Base-by-base conservation (phyloP, 2,329 filamentous ascomycete genomes). In the Pseudogymnoascus sp. region DNA sequence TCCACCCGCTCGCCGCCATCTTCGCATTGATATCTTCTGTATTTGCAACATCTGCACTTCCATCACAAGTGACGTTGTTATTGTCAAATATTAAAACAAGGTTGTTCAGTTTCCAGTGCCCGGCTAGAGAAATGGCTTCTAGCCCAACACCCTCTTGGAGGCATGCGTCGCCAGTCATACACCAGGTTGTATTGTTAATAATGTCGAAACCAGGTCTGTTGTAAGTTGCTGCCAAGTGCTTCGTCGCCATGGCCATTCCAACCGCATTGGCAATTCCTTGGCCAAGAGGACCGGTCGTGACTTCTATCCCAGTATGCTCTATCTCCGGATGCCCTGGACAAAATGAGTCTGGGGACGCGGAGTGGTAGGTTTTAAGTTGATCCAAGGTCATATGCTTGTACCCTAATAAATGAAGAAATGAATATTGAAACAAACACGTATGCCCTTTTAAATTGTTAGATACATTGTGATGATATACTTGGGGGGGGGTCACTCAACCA, bases 241-340 rank as follows among this genome's bases (percentile, higher is more conserved):
- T 80, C 2, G 76, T 74, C 0, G 79, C 78, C 65, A 80, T 78
- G 1, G 79, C 79, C 18, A 81, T 66, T 8, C 37, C 37, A 16
- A 40, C 37, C 7, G 80, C 37, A 40, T 40, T 40, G 5, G 37
- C 37, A 8, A 40, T 10, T 7, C 37, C 37, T 18, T 40, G 37
- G 1, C 80, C 80, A 2, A 82, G 71, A 5, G 80, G 80, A 3
- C 80, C 80, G 0, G 80, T 82, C 0, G 80, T 82, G 3, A 82
- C 78, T 70, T 82, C 80, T 1, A 40, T 40, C 6, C 37, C 37
- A 8, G 6, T n/a, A 12, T 40, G 37, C 37, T 40, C 37, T 7
- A 18, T 40, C 37, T 40, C 37, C 2, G 37, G 37, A 40, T 40
- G 37, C 5, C 37, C 37, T 7, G 37, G 37, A 8, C 37, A 40